Percentiles rank a stretch among this genome's conserved stretches.
Evolutionary conservation across 2,329 filamentous ascomycete species (phyloP).

Genomic region (Domatiomyces globalis): DNA sequence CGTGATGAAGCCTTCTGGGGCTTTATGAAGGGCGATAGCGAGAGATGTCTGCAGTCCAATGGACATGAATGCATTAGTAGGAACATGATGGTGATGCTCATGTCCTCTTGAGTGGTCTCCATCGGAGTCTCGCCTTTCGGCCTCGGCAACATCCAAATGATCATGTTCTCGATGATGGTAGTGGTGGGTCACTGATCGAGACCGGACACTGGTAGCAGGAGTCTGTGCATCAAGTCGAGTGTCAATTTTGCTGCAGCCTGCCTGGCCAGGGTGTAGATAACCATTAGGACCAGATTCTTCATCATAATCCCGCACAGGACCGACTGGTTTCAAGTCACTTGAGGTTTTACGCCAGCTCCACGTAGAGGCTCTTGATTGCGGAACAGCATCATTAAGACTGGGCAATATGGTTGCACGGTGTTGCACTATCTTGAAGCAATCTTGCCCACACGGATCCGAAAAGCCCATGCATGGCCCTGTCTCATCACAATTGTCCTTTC

Average conservation of each 20-base stretch:
- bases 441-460: constrained; percentile 46
- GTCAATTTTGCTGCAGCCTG: background rate
- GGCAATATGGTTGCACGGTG: constrained; percentile 14
- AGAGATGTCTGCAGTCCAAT: constrained; percentile 94
- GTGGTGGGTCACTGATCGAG: constrained; percentile 16
- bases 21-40: constrained; percentile 90
- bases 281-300: background rate
- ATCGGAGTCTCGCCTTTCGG: constrained; percentile 5
- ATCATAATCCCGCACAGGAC: background rate
- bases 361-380: background rate
- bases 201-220: constrained; percentile 5
- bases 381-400: background rate
- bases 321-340: background rate
- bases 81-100: constrained; percentile 82
- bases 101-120: constrained; percentile 20
- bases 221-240: background rate
- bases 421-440: constrained; percentile 40
- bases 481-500: constrained; percentile 40
- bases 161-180: constrained; percentile 16
- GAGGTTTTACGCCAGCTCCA: background rate
- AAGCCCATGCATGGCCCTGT: constrained; percentile 48
- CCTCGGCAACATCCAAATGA: constrained; percentile 4
- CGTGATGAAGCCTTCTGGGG: constrained; percentile 76
- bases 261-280: background rate
- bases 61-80: constrained; percentile 80